Evolutionary conservation across 345 rosid species (phyloP).

Genomic region (Laguncularia racemosa): DNA sequence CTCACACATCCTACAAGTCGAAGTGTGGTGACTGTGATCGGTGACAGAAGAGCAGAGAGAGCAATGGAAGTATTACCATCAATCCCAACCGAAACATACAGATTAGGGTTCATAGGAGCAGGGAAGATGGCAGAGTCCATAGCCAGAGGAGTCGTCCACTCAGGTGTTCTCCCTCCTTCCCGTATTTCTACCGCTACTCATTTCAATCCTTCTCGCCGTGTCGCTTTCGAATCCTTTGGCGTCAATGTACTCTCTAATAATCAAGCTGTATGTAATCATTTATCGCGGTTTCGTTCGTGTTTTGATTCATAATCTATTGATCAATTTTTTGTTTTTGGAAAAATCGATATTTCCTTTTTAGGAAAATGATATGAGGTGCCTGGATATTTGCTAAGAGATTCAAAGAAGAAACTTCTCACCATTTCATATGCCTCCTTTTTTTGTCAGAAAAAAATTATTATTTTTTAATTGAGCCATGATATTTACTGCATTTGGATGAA

Average conservation of each 20-base stretch:
- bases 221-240: slow-evolving; percentile 65
- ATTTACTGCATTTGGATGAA: too few relatives aligned
- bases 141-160: slow-evolving; percentile 65
- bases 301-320: too few relatives aligned
- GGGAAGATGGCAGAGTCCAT: slow-evolving; percentile 97
- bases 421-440: too few relatives aligned
- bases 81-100: slow-evolving; percentile 39
- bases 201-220: slow-evolving; percentile 49
- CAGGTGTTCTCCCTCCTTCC: slow-evolving; percentile 63
- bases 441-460: too few relatives aligned
- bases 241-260: slow-evolving; percentile 41
- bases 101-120: slow-evolving; percentile 74
- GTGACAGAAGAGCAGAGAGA: not conserved
- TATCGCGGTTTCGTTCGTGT: not conserved
- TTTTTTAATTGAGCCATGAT: too few relatives aligned
- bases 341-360: too few relatives aligned
- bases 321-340: too few relatives aligned
- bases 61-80: slow-evolving; percentile 37
- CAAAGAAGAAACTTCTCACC: too few relatives aligned
- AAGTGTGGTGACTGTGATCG: not conserved
- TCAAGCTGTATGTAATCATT: slow-evolving; percentile 30
- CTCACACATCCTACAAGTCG: not conserved
- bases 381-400: too few relatives aligned
- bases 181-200: slow-evolving; percentile 64
- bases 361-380: too few relatives aligned